Evolutionary conservation across 1,139 yeast genomes (phyloP), one percentile per base, ranked within the genome.

Genomic region (Magnusiomyces sp.): DNA sequence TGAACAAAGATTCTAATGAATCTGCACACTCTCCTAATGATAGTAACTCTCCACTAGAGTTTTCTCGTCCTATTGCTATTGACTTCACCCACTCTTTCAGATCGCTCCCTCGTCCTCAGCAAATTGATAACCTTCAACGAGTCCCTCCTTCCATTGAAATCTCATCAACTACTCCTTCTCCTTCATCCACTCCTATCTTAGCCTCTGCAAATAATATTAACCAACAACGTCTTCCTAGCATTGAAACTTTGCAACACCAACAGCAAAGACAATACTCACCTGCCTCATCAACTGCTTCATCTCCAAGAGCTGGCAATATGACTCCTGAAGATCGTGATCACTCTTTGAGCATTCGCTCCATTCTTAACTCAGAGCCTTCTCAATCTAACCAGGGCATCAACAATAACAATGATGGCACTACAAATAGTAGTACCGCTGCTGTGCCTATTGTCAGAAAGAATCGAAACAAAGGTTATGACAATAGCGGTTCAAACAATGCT

Each of bases 31-130:
- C 41, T 14, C 11, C 41, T 2, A 17, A 14, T 19, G 19, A 13
- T n/a, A 17, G 16, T 10, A 5, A 4, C 36, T 19, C n/a, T 19
- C 2, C 20, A 4, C 23, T 41, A 17, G 11, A 19, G 19, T 27
- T 32, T 32, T 27, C 49, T 29, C 3, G 19, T 2, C 43, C 65
- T 2, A 62, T 62, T 2, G 64, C 68, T 9, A 62, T 64, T 48
- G 68, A 64, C 43, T 64, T 64, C 49, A 64, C 68, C 1, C 62
- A 61, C 44, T 58, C 66, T 3, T 64, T 63, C 53, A 50, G 59
- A 33, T 51, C 55, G 31, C 29, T 23, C 10, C 41, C 47, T 11
- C 14, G 32, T 16, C 36, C 45, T 16, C 37, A 16, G 11, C 23
- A 10, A 7, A 27, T 40, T 31, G 14, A 36, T 36, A 7, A 36